Evolutionary conservation across 495 filamentous ascomycete genomes (phyloP).

Genomic region (Penicillium argentinense): DNA sequence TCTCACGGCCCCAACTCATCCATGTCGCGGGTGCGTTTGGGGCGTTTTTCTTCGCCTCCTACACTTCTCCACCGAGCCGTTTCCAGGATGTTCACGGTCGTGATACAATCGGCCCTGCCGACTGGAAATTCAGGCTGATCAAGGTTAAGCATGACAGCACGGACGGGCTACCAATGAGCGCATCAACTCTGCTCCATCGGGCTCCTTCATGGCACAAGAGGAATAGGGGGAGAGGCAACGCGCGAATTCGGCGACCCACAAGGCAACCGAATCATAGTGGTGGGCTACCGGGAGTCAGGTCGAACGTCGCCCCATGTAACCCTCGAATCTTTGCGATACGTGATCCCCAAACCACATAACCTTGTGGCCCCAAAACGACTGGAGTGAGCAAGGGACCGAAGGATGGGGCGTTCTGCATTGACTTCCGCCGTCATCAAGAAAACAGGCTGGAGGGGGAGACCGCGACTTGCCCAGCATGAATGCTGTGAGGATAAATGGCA

Average conservation of each 20-base stretch:
- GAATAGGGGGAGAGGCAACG: background rate
- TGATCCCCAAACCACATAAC: conserved; percentile 23
- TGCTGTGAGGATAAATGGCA: background rate
- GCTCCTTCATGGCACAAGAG: too few relatives aligned
- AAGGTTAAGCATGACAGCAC: conserved; percentile 16
- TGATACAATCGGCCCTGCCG: conserved; percentile 10
- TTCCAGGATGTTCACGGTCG: conserved; percentile 6
- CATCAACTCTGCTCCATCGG: background rate
- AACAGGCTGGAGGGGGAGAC: too few relatives aligned
- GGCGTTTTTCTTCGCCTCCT: conserved; percentile 4
- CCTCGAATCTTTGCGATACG: conserved; percentile 22
- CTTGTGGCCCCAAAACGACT: conserved; percentile 24
- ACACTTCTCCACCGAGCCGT: conserved; percentile 2
- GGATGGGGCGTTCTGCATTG: conserved; percentile 6
- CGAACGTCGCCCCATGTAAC: conserved; percentile 16
- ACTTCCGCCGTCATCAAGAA: conserved; percentile 1
- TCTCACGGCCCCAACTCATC: background rate
- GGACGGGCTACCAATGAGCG: conserved; percentile 7
- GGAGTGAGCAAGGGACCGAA: conserved; percentile 1
- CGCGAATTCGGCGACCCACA: background rate
- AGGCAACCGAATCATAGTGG: conserved; percentile 3
- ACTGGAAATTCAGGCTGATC: conserved; percentile 15
- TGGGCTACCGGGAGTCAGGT: conserved; percentile 15
- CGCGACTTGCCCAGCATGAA: background rate
- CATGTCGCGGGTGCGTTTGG: conserved; percentile 4